A percentile compares a stretch with the other conserved stretches of the same genome.
Conservation (phyloP, 441 rosid genomes). For the Populus hybrid region DNA sequence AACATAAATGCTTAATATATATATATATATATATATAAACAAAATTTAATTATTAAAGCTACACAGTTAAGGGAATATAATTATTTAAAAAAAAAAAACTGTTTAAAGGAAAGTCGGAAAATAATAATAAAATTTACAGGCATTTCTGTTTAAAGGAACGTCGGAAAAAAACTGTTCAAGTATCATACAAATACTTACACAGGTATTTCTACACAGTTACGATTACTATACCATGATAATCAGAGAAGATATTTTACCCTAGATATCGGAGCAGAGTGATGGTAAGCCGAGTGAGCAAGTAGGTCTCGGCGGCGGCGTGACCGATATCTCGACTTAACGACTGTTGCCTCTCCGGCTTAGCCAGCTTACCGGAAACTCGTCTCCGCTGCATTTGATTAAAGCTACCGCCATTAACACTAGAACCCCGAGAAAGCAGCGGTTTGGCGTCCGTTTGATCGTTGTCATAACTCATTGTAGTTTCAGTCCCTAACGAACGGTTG, state of each 20-base stretch:
- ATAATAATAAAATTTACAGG: too few species aligned
- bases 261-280: constrained; percentile 75
- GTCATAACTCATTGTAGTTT: neutral
- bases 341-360: constrained; percentile 37
- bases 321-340: constrained; percentile 66
- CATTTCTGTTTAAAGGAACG: neutral
- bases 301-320: constrained; percentile 89
- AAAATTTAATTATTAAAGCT: neutral
- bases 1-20: too few species aligned
- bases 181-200: neutral
- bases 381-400: constrained; percentile 35
- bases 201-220: neutral
- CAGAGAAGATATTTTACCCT: constrained; percentile 46
- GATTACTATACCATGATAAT: neutral
- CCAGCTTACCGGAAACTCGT: constrained; percentile 32
- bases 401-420: neutral
- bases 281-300: constrained; percentile 64
- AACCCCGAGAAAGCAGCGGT: constrained; percentile 17
- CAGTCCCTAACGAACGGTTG: neutral
- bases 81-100: too few species aligned
- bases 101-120: neutral
- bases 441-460: neutral
- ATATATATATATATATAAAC: neutral
- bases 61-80: neutral
- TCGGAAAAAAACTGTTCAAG: neutral